Evolutionary conservation across 257 asterid genomes (phyloP), one percentile per base, ranked within the genome.

Genomic region (Solanum phureja): DNA sequence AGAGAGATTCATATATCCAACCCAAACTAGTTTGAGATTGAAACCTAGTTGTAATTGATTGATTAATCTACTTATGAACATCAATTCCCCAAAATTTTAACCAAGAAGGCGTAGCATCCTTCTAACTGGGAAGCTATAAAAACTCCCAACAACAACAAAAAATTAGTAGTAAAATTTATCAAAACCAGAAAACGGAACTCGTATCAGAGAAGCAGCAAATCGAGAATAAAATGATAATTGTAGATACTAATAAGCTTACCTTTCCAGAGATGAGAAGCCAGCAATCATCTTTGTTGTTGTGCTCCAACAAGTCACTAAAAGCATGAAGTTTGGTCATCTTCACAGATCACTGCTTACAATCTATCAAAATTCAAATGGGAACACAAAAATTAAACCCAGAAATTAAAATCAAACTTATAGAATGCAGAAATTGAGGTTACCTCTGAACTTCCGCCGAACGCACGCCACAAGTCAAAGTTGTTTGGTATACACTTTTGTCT

Each of bases 211-310:
- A 44, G 16, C 52, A 44, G 52, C 5, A 44, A 44, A 44, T 11
- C 52, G 52, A 44, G 44, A 86, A 86, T 24, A 74, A 76, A 37
- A 46, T 16, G 75, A 19, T 44, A 62, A 3, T 10, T 73, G 6
- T 23, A 52, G 4, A n/a, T 3, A 33, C 58, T 52, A 49, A 16
- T 49, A 49, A 49, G 16, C 21, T n/a, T 60, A 91, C 98, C 95
- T 95, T 95, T 86, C 92, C 94, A 83, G 90, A 83, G 91, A 95
- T 92, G 69, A 92, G 84, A 81, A 95, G 87, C 98, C 98, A 95
- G 88, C 96, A 94, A 90, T 95, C 98, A 11, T 46, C 90, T 60
- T 52, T 88, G 69, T 27, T 88, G 75, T 90, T 88, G 96, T 95
- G 98, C 66, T 87, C 87, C 1, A 76, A 87, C 6, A 93, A 95